Base-by-base conservation (phyloP, 345 rosid genomes). In the Camelina laxa region DNA sequence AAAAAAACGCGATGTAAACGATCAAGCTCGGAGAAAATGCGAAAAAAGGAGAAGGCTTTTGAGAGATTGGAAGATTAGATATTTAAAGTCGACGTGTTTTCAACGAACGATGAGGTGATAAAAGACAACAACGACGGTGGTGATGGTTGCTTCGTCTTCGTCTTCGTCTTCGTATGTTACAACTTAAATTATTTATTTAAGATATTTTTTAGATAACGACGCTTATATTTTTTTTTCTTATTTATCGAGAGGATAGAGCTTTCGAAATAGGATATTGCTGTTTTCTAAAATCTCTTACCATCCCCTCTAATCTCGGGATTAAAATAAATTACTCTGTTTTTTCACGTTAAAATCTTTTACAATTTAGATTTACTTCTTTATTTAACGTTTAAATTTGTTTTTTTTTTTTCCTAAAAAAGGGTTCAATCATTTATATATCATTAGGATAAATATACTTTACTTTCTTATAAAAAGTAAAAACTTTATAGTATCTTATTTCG, bases 81-180 rank as follows among this genome's bases (percentile, higher is more conserved):
- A 55, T 55, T 13, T 19, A 45, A 42, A 65, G 72, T 65, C 58
- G 72, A 63, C 13, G 61, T 1, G 1, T 12, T 62, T 72, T 53
- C 69, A 61, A 73, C 76, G 59, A 2, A 13, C 66, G 42, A 30
- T 45, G 24, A n/a, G 33, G 30, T 27, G 72, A 58, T 36, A 44
- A 64, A 48, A 49, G 36, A 33, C 36, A 33, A 56, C 64, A 31
- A 44, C 22, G 77, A 73, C 65, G 77, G 70, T 64, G 77, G 33
- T 54, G 57, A 27, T 27, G 22, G 24, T 33, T 33, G 38, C 49
- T 42, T 14, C 51, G 6, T 70, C 61, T 54, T 36, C 24, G n/a
- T 22, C 39, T 60, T 51, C 12, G 44, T 3, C 45, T 62, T 24
- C 27, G 30, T 27, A 27, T 27, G 30, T 27, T 27, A 27, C 30